Base-by-base conservation (phyloP, 2,329 filamentous ascomycete genomes). In the Aureobasidium subglaciale region DNA sequence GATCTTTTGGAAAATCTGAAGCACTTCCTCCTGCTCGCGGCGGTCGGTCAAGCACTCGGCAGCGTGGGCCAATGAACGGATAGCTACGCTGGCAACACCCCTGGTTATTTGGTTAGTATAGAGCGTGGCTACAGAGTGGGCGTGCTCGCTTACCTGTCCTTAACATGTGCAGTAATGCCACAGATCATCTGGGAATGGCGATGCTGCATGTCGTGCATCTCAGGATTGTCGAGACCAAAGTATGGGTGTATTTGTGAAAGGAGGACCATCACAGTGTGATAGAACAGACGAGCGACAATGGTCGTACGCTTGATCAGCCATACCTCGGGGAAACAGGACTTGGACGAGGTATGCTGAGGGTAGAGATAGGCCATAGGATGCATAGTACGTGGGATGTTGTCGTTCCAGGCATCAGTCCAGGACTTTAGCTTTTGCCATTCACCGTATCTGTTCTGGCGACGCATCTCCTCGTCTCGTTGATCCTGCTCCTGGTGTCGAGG, bases 291-390 rank as follows among this genome's bases (percentile, higher is more conserved):
- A 4, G 88, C 89, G 24, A 95, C 81, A 29, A 93, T 85, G 3
- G 89, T 88, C 3, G 88, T 81, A 56, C 88, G 82, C 70, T 93
- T 93, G 63, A 92, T 84, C 50, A 95, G 77, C 89, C 90, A 96
- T 35, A 96, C 81, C 67, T 93, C 87, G 0, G 92, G 91, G 64
- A 96, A 96, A 1, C 81, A 73, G 2, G 89, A 95, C 61, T 85
- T 85, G 1, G 81, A 80, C 27, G 75, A 77, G 0, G 84, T 85
- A 63, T 87, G 82, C 57, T 81, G 80, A 1, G 86, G 78, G 56
- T 85, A 81, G 1, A 93, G 72, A 67, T 89, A 90, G 1, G 86
- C 88, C 68, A 95, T 83, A 0, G 91, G 88, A 62, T 88, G 85
- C 90, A 97, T 96, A 1, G 88, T 90, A 55, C 86, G 78, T 2